Conservation (phyloP, 163 green algal genomes). For the Scenedesmus sp. region DNA sequence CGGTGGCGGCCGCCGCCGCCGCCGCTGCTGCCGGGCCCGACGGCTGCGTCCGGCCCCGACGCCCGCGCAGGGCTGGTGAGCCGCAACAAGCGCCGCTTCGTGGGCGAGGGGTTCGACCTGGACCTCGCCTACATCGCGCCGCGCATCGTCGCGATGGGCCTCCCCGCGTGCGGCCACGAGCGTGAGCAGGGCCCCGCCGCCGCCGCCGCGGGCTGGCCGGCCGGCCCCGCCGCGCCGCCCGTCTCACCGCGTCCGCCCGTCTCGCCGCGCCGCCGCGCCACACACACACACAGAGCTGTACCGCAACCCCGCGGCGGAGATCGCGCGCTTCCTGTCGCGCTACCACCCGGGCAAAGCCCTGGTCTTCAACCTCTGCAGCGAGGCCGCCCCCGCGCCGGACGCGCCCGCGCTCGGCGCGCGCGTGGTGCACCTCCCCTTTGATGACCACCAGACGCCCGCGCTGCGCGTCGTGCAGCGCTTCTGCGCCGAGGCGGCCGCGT, state of each 20-base stretch:
- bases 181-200: background rate
- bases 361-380: slow-evolving; percentile 85
- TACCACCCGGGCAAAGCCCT: slow-evolving; percentile 64
- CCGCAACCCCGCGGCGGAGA: slow-evolving; percentile 72
- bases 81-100: slow-evolving; percentile 66
- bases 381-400: slow-evolving; percentile 62
- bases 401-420: slow-evolving; percentile 46
- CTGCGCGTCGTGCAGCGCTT: slow-evolving; percentile 53
- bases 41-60: too few relatives aligned
- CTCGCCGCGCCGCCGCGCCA: background rate
- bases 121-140: slow-evolving; percentile 83
- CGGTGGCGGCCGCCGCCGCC: too few relatives aligned
- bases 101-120: slow-evolving; percentile 74
- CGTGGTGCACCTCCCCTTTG: slow-evolving; percentile 64
- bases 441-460: slow-evolving; percentile 69
- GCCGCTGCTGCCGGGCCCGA: background rate
- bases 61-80: slow-evolving; percentile 29
- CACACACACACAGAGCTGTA: slow-evolving; percentile 60
- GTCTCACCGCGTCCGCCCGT: background rate
- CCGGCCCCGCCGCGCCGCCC: too few relatives aligned
- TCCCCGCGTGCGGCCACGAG: slow-evolving; percentile 51
- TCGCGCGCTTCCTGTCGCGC: slow-evolving; percentile 61
- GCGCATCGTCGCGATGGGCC: slow-evolving; percentile 84
- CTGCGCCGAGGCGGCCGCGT: slow-evolving; percentile 64
- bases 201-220: too few relatives aligned